Conservation (phyloP, 176 grass and related monocot species). For the Raddia guianensis region DNA sequence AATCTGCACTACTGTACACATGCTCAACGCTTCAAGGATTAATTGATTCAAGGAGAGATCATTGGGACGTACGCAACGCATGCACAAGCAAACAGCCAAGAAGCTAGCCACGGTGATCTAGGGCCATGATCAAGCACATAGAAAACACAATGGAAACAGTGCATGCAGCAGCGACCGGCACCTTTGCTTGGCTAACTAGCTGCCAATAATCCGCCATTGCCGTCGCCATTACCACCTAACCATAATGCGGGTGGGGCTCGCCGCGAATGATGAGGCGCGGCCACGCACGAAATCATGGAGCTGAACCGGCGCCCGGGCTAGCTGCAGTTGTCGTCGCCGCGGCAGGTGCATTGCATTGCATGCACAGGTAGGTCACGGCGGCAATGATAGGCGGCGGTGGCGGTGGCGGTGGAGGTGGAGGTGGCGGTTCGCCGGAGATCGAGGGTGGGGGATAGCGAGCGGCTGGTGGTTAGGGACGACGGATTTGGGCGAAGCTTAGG, state of each 20-base stretch:
- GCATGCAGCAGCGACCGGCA: not conserved
- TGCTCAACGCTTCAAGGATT: too few relatives aligned
- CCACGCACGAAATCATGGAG: constrained; percentile 33
- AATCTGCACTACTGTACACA: too few relatives aligned
- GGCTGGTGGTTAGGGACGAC: constrained; percentile 37
- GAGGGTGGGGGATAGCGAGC: not conserved
- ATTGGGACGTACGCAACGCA: not conserved
- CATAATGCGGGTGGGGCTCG: constrained; percentile 10
- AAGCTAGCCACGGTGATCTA: not conserved
- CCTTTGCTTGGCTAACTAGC: constrained; percentile 22
- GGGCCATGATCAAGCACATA: not conserved
- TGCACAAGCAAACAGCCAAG: constrained; percentile 24
- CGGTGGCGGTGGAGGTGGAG: not conserved
- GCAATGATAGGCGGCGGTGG: not conserved
- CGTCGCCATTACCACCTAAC: not conserved
- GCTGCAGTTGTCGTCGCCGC: not conserved
- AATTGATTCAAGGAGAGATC: not conserved
- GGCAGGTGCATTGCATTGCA: not conserved
- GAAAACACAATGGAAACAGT: not conserved
- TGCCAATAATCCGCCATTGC: not conserved
- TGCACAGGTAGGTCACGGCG: constrained; percentile 1
- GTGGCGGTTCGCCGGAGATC: not conserved
- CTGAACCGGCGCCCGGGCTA: not conserved
- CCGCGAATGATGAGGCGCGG: constrained; percentile 24
- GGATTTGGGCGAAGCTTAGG: constrained; percentile 51